Evolutionary conservation across 257 asterid species (phyloP).

Genomic region (Solanum ossicruentum): DNA sequence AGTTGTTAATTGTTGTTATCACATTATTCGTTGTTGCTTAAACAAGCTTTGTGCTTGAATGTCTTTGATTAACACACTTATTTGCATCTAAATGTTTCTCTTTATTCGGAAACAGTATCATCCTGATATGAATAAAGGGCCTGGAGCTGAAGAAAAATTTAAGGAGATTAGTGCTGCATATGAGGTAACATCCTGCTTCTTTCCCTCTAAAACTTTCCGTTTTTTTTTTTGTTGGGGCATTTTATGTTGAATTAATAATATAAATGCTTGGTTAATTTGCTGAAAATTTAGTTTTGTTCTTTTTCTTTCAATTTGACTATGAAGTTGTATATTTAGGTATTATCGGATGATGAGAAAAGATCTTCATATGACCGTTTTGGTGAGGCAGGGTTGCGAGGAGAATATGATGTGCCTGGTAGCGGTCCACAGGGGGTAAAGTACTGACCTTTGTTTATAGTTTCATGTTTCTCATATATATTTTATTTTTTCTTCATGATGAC

Average conservation of each 20-base stretch:
- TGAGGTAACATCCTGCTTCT: conserved; percentile 40
- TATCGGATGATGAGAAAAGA: conserved; percentile 85
- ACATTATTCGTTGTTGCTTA: background rate
- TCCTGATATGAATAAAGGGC: conserved; percentile 82
- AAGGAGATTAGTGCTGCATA: conserved; percentile 94
- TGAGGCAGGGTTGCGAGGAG: conserved; percentile 73
- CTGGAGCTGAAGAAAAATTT: conserved; percentile 86
- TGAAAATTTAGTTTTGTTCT: background rate
- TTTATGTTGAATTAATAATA: background rate
- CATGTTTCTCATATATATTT: background rate
- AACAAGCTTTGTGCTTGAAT: background rate
- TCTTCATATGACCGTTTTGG: conserved; percentile 84
- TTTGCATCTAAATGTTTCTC: background rate
- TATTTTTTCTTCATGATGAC: background rate
- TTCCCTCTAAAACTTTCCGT: background rate
- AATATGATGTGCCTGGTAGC: conserved; percentile 37
- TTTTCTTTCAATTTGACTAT: background rate
- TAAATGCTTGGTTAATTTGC: background rate
- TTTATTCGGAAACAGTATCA: conserved; percentile 55
- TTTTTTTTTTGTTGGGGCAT: background rate
- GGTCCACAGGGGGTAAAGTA: conserved; percentile 50
- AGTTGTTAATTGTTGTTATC: background rate
- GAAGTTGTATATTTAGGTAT: conserved; percentile 36
- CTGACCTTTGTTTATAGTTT: background rate
- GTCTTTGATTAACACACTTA: background rate